phyloP scores from a whole-genome alignment of 2,329 filamentous ascomycete genomes.

The Paecilomyces fulvus region DNA sequence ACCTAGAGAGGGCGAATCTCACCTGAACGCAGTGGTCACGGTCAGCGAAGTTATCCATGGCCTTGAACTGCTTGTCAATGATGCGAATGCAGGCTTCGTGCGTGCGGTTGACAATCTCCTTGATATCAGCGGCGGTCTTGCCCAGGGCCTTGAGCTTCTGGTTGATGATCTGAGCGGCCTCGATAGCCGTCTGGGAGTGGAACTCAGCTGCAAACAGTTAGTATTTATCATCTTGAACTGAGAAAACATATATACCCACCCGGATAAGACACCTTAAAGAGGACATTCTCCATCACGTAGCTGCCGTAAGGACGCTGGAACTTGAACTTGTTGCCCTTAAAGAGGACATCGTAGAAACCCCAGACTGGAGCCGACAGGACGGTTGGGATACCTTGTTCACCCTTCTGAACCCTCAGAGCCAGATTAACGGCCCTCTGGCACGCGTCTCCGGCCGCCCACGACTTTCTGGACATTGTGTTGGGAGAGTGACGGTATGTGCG shows the following conservation, averaged over 20 bases:
- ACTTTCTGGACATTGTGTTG: constrained; percentile 99
- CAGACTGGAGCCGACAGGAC: constrained; percentile 87
- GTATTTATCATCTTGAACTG: background rate
- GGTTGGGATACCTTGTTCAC: constrained; percentile 83
- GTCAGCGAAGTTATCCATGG: constrained; percentile 99
- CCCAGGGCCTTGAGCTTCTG: constrained; percentile 72
- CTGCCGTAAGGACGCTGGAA: constrained; percentile 95
- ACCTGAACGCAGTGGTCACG: constrained; percentile 96
- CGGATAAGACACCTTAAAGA: constrained; percentile 99
- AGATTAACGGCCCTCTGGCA: constrained; percentile 93
- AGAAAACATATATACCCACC: constrained; percentile 46
- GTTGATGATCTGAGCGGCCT: constrained; percentile 84
- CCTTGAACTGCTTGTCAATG: constrained; percentile 99
- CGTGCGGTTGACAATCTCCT: constrained; percentile 84
- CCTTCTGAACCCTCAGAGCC: constrained; percentile 81
- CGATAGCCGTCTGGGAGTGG: constrained; percentile 96
- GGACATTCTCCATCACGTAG: constrained; percentile 99
- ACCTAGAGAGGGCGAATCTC: constrained; percentile 9
- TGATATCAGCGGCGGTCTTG: constrained; percentile 90
- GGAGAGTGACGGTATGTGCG: constrained; percentile 95
- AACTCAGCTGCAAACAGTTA: constrained; percentile 60
- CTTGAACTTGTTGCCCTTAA: constrained; percentile 90
- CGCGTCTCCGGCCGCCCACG: constrained; percentile 96
- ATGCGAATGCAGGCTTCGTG: constrained; percentile 98
- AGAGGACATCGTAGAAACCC: constrained; percentile 98